Evolutionary conservation across 441 rosid genomes (phyloP), one percentile per base, ranked within the genome.

Genomic region (Eutrema salsugineum): DNA sequence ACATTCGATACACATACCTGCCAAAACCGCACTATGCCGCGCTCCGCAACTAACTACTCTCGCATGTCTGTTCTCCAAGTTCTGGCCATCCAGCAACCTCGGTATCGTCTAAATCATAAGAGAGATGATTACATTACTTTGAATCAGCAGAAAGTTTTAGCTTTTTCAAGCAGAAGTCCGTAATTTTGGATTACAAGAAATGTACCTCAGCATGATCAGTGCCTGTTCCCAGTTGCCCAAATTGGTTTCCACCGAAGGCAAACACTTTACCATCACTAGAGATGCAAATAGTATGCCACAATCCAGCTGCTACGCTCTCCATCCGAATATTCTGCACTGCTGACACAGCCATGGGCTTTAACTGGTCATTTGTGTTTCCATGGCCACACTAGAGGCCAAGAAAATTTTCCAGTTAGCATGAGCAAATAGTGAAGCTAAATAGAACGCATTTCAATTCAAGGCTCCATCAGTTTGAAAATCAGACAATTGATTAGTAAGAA

Each of bases 211-310:
- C 81, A 44, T 85, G 92, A 10, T 87, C 90, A 40, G 77, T 78
- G 59, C 89, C 94, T 20, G 91, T 86, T 67, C 96, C 97, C 53
- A 88, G 49, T 50, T 91, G 96, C 60, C 90, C 97, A 68, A 88
- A 91, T 75, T 91, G 97, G 73, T 88, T 89, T 8, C 96, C 96
- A 49, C 97, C 91, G 27, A 90, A 88, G n/a, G 85, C 68, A 78
- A 85, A 88, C 32, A 89, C 90, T 61, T 10, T 78, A 12, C 93
- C 96, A 22, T 86, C 85, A 36, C 20, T 74, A 39, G 85, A 76
- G 72, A 83, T 75, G 66, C 94, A 92, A 3, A 83, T 27, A 17
- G 93, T 91, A 70, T 92, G 96, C 94, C 96, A 90, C 32, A 90
- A 72, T 24, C 96, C 97, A 54, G 89, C 79, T 15, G 91, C 86